Percentiles rank a stretch among this genome's conserved stretches.
Conservation (phyloP, 2,329 filamentous ascomycete species). For the Pseudovirgaria hyperparasitica region DNA sequence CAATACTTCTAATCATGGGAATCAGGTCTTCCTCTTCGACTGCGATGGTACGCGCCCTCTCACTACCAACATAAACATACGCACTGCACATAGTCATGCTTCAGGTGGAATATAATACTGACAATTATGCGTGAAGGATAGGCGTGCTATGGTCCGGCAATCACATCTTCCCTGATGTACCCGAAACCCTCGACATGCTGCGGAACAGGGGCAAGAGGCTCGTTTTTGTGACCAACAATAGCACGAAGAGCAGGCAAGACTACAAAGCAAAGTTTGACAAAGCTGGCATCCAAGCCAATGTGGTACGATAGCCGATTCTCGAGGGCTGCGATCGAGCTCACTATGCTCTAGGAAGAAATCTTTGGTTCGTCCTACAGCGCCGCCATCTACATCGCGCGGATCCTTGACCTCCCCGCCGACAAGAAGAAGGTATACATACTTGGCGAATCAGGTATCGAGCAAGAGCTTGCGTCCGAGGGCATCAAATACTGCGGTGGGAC, state of each 20-base stretch:
- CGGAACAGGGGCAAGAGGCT: constrained; percentile 83
- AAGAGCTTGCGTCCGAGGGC: constrained; percentile 69
- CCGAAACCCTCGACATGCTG: constrained; percentile 74
- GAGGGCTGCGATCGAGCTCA: too few species aligned
- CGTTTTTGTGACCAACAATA: constrained; percentile 98
- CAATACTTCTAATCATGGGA: constrained; percentile 9
- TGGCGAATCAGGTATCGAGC: constrained; percentile 82
- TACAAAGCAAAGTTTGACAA: constrained; percentile 83
- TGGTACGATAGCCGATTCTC: constrained; percentile 30
- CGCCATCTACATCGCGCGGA: constrained; percentile 88
- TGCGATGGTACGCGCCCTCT: constrained; percentile 64
- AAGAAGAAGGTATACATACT: constrained; percentile 93
- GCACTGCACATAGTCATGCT: background rate
- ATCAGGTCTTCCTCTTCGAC: constrained; percentile 81
- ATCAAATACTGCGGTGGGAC: constrained; percentile 78
- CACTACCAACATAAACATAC: constrained; percentile 2
- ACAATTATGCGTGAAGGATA: constrained; percentile 38
- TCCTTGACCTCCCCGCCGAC: constrained; percentile 62
- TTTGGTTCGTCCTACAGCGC: constrained; percentile 94
- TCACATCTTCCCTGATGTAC: constrained; percentile 71
- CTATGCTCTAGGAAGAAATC: constrained; percentile 58
- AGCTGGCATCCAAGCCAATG: constrained; percentile 65
- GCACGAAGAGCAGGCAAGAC: constrained; percentile 84
- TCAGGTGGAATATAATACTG: constrained; percentile 4
- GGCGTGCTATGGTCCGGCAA: constrained; percentile 96